Conservation (phyloP, 2,329 filamentous ascomycete species). For the Diatrype stigma region DNA sequence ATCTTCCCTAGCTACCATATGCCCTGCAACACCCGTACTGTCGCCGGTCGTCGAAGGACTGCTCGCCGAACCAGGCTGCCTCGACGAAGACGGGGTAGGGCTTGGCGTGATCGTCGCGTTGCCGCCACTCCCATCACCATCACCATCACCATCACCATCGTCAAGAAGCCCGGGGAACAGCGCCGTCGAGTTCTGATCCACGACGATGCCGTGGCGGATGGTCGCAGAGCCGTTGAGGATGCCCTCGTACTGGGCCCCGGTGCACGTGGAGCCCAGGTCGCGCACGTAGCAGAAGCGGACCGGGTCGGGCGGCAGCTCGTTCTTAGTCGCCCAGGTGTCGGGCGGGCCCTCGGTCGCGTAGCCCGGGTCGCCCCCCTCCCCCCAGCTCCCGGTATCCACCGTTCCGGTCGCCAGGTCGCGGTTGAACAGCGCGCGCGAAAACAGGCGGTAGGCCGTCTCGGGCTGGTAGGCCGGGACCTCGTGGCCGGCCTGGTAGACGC, state of each 20-base stretch:
- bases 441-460: slow-evolving; percentile 43
- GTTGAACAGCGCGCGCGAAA: slow-evolving; percentile 47
- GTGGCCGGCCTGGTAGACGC: slow-evolving; percentile 56
- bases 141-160: not conserved
- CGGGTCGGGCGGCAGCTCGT: slow-evolving; percentile 40
- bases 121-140: not conserved
- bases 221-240: slow-evolving; percentile 32
- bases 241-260: slow-evolving; percentile 34
- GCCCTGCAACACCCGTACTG: not conserved
- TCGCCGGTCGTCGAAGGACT: not conserved
- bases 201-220: slow-evolving; percentile 29
- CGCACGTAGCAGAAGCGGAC: slow-evolving; percentile 57
- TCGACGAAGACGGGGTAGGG: not conserved
- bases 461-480: slow-evolving; percentile 51
- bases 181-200: slow-evolving; percentile 23
- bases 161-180: slow-evolving; percentile 24
- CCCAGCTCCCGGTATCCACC: slow-evolving; percentile 39
- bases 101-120: not conserved
- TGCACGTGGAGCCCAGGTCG: slow-evolving; percentile 49
- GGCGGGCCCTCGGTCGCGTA: slow-evolving; percentile 24
- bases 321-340: slow-evolving; percentile 43
- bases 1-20: not conserved
- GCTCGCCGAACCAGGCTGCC: not conserved
- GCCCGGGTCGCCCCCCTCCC: slow-evolving; percentile 34
- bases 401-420: slow-evolving; percentile 47